Base-by-base conservation (phyloP, 495 filamentous ascomycete species). In the Penicillium maclennaniae region DNA sequence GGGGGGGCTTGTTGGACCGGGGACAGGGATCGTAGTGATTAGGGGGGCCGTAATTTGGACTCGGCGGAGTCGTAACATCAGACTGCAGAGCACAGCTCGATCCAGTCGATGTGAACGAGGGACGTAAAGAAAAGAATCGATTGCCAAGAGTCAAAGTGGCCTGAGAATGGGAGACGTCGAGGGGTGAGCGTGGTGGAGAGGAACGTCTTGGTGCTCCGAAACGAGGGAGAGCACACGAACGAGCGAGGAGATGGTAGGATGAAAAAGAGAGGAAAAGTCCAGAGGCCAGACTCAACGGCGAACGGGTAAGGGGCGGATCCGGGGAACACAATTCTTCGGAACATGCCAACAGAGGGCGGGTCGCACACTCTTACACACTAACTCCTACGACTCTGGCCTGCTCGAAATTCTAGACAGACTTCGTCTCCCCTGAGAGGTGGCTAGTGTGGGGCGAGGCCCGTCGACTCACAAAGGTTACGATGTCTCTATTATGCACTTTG, bases 1-100 rank as follows among this genome's bases (percentile, higher is more conserved):
- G 60, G 63, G 52, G 52, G 53, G 37, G 41, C 52, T 55, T 2
- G 31, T 49, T 54, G 49, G 51, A 39, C 16, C 10, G 20, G 45
- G 41, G 20, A 8, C 23, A 42, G 23, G 23, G 15, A 17, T 40
- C 16, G 19, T 17, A n/a, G 20, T 3, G 15, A 40, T 40, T 10
- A 19, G 38, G 38, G 38, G 38, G 38, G n/a, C 12, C 16, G 38
- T 34, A 12, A 16, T 7, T 19, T 16, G 17, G 38, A 40, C 38
- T 40, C 16, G 0, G 14, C 31, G 12, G 44, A 54, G 21, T 54
- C 49, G 16, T 17, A 6, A 40, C 14, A 39, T 44, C 42, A 12
- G 19, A 44, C 42, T 44, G 42, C 14, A 44, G 39, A 41, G 21
- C 23, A 51, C 39, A 40, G 46, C 44, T 55, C 42, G 43, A 62